Conservation (phyloP, 192 early-diverging fungal genomes). For the Linnemannia elongata region DNA sequence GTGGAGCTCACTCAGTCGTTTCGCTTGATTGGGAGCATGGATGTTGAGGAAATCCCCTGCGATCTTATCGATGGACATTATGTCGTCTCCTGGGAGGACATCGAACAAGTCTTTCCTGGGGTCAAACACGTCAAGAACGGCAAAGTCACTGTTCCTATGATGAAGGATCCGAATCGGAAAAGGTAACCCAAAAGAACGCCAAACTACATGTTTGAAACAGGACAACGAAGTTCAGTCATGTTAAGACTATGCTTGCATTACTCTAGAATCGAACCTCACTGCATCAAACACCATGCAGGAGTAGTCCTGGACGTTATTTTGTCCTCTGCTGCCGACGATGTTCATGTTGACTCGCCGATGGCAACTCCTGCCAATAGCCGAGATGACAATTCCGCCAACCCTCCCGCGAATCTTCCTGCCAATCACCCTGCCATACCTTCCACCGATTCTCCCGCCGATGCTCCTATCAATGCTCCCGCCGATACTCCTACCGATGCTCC, state of each 20-base stretch:
- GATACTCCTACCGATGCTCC: too few species aligned
- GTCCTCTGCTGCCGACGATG: not conserved
- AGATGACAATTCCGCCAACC: too few species aligned
- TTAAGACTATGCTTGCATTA: not conserved
- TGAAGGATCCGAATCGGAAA: not conserved
- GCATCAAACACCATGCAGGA: not conserved
- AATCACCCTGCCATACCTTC: too few species aligned
- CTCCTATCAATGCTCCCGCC: too few species aligned
- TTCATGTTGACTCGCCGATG: not conserved
- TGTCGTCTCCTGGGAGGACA: constrained; percentile 10
- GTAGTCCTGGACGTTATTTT: not conserved
- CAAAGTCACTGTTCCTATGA: not conserved
- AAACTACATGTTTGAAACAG: not conserved
- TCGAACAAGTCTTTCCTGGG: not conserved
- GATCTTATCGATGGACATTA: not conserved
- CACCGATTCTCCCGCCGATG: too few species aligned
- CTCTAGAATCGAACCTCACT: not conserved
- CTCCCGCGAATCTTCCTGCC: too few species aligned
- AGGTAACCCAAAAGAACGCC: not conserved
- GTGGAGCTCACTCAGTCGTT: not conserved
- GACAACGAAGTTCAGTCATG: not conserved
- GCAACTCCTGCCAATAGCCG: too few species aligned
- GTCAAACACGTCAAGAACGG: constrained; percentile 1
- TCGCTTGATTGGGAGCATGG: not conserved
- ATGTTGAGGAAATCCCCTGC: not conserved